Evolutionary conservation across 78 protist species (phyloP).

Genomic region (Protostelium mycophagum): DNA sequence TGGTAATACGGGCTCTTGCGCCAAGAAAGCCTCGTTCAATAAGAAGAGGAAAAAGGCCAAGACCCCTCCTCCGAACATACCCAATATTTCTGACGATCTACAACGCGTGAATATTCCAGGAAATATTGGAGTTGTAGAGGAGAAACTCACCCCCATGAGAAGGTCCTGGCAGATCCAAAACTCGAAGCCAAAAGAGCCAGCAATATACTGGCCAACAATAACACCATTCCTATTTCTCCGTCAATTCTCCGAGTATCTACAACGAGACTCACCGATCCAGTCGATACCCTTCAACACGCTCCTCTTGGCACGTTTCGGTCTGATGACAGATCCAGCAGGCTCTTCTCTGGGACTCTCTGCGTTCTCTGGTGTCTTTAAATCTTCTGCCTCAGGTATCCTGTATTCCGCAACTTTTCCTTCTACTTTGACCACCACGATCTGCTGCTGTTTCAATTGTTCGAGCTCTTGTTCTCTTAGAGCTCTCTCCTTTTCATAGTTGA

Average conservation of each 20-base stretch:
- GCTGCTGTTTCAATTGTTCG: not conserved
- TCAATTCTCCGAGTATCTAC: no score
- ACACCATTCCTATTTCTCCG: not conserved
- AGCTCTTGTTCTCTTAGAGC: conserved; percentile 9
- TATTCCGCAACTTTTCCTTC: not conserved
- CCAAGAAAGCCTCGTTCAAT: conserved; percentile 17
- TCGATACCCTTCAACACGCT: not conserved
- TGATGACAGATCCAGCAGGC: no score
- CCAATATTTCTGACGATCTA: conserved; percentile 23
- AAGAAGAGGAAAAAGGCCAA: conserved; percentile 22
- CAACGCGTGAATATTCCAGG: conserved; percentile 35
- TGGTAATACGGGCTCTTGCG: conserved; percentile 48
- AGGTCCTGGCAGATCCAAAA: conserved; percentile 14
- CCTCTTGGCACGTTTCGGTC: not conserved
- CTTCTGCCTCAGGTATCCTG: not conserved
- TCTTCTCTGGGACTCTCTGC: no score
- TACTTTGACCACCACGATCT: not conserved
- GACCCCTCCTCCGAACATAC: conserved; percentile 22
- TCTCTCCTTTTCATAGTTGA: conserved; percentile 23
- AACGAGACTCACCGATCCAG: no score
- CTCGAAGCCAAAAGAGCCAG: conserved; percentile 34
- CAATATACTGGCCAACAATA: not conserved
- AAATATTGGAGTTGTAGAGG: no score
- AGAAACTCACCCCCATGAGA: conserved; percentile 23
- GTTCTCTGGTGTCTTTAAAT: not conserved